Evolutionary conservation across 495 filamentous ascomycete species (phyloP).

Genomic region (Penicillium simplicissimum): DNA sequence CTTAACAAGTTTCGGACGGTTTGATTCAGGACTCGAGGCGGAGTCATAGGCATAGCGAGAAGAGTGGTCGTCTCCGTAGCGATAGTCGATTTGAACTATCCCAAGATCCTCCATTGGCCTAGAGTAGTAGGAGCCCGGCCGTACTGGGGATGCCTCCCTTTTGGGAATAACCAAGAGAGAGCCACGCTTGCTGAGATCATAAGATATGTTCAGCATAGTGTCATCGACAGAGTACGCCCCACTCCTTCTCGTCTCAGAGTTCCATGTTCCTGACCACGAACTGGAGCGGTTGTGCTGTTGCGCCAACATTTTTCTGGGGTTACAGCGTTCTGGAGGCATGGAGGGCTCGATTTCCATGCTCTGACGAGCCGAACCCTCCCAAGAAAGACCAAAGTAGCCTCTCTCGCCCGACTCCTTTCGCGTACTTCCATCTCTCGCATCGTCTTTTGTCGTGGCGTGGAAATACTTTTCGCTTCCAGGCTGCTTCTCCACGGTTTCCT

Average conservation of each 20-base stretch:
- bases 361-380: constrained; percentile 5
- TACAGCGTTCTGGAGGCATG: constrained; percentile 5
- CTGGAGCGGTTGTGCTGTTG: constrained; percentile 21
- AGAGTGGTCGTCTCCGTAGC: neutral
- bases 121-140: neutral
- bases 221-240: neutral
- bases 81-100: constrained; percentile 14
- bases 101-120: constrained; percentile 5
- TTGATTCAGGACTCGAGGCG: neutral
- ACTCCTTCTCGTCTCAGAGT: neutral
- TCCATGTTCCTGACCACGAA: constrained; percentile 17
- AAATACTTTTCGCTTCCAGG: constrained; percentile 24
- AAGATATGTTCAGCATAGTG: neutral
- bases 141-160: neutral
- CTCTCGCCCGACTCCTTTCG: neutral
- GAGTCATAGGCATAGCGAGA: neutral
- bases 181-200: neutral
- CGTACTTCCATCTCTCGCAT: neutral
- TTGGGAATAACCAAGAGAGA: neutral
- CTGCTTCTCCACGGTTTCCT: constrained; percentile 42
- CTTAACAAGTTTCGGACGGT: neutral
- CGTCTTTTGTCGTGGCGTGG: neutral
- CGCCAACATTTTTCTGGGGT: constrained; percentile 12
- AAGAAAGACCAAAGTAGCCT: neutral
- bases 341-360: neutral